Evolutionary conservation across 257 asterid genomes (phyloP), one percentile per base, ranked within the genome.

Genomic region (Solanum medicagineum): DNA sequence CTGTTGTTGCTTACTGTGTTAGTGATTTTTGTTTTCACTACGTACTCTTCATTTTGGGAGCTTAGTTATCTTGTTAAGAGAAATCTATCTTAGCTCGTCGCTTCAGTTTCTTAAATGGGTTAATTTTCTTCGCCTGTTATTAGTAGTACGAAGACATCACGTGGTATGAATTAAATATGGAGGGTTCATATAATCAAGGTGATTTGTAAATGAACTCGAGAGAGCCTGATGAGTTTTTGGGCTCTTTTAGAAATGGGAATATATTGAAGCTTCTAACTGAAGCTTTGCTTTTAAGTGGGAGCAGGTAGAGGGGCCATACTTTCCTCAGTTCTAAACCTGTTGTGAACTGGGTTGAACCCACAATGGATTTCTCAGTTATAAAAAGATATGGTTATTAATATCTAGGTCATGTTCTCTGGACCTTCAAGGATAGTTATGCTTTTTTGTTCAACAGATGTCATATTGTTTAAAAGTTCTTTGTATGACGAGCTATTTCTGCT

Each of bases 401-500:
- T 77, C 16, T 77, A 17, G 63, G 80, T 19, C 54, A 29, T 6
- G 85, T 45, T 82, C 24, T 47, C 74, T 45, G 24, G 42, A 44
- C 49, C 16, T 82, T 62, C 32, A 47, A 10, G 77, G 63, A 83
- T 59, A 45, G 26, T 7, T 29, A 17, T 45, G 71, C 86, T 84
- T 56, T 62, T 84, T 60, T 83, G 81, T 81, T 83, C 40, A 15
- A 15, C 80, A 40, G 32, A 26, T 77, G 68, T 44, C 17, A 4
- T 24, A 66, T 26, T 55, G 24, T 24, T 84, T 36, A 83, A 85
- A 83, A 24, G 24, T 84, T 54, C 32, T 60, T 86, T 63, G 82
- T 74, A 57, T 84, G 65, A 81, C 86, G 83, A 85, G 70, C 44
- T 63, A 60, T 85, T 65, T 84, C 66, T 68, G 45, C 83, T 88